Conservation (phyloP, 768 basidiomycete species). For the Phlegmacium glaucopus region DNA sequence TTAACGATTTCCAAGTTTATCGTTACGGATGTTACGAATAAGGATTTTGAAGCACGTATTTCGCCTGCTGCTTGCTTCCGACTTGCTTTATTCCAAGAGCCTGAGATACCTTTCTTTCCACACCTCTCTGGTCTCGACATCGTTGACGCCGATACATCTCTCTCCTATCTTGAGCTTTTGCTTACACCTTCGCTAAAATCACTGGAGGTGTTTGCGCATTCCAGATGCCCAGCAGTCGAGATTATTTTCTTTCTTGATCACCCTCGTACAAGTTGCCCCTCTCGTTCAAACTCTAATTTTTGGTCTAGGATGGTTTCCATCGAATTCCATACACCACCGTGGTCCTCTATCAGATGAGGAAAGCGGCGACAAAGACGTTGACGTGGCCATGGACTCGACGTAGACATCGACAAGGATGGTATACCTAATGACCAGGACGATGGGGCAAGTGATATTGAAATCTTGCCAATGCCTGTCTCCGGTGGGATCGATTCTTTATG, state of each 20-base stretch:
- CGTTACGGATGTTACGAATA: no score
- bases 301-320: background rate
- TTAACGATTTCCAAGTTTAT: background rate
- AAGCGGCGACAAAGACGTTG: conserved; percentile 30
- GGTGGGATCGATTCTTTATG: conserved; percentile 64
- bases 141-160: background rate
- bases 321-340: no score
- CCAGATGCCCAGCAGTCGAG: no score
- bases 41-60: background rate
- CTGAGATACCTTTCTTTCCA: background rate
- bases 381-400: conserved; percentile 36
- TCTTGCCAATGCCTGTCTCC: conserved; percentile 62
- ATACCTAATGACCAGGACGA: conserved; percentile 32
- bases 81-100: background rate
- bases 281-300: background rate
- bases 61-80: background rate
- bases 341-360: conserved; percentile 27
- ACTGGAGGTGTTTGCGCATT: no score
- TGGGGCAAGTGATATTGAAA: conserved; percentile 24
- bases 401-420: conserved; percentile 35
- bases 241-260: background rate
- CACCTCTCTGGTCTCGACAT: background rate
- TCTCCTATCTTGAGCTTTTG: background rate
- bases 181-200: background rate
- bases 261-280: background rate